Base-by-base conservation (phyloP, 352 stramenopile species). In the Globisporangium polare region DNA sequence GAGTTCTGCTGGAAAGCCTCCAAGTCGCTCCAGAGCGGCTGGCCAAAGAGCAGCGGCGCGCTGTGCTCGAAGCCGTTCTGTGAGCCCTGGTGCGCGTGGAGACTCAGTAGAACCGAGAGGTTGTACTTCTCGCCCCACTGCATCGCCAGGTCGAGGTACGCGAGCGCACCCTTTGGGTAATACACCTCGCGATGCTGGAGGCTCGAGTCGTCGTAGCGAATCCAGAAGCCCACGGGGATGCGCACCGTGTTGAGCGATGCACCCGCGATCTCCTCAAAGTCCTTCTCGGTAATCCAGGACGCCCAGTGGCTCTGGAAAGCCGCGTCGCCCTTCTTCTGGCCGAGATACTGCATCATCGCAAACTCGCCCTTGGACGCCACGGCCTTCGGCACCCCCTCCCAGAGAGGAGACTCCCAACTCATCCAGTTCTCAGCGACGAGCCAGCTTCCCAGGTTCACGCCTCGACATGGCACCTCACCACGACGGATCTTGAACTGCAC, bases 21-120 rank as follows among this genome's bases (percentile, higher is more conserved):
- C 1, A 31, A 67, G 0, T 65, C 39, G 27, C 62, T 67, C 80
- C 80, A 89, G 9, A 51, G 18, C 0, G 56, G 42, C 1, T 27
- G 35, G 0, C 60, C 39, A 18, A 67, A 51, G 0, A 60, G 58
- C 2, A 58, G 18, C 43, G 73, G 74, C 3, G 71, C 56, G 29
- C 72, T 88, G 50, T 85, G 74, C 53, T 85, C 78, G 60, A 68
- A 72, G 12, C 77, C 75, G 29, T 89, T 89, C 62, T 89, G 77
- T 3, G 75, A 86, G 8, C 77, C 75, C 20, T 75, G 62, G 46
- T 86, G 75, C 1, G 75, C 64, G 57, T 87, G 79, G 13, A 87
- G 67, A 49, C 77, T 86, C 15, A 88, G 57, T 54, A 86, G 69
- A 12, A 89, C 79, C 1, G 79, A 67, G 7, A 87, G 6, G 41